Conservation (phyloP, 1,284 basidiomycete species). For the Neolentinus lepideus region DNA sequence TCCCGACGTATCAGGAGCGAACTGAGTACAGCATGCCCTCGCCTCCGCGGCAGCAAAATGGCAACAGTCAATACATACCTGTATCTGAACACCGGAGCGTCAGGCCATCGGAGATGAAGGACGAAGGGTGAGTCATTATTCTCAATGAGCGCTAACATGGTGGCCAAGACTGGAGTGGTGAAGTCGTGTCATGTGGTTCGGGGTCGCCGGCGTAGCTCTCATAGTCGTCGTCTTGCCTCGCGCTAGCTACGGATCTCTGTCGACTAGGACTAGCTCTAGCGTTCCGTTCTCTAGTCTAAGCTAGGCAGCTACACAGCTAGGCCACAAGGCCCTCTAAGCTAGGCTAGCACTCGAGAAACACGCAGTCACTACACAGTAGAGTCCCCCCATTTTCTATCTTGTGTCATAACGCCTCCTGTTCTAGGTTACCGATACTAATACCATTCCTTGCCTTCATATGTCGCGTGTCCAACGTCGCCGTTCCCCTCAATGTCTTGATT, state of each 20-base stretch:
- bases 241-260: background rate
- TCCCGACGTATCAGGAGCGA: slow-evolving; percentile 69
- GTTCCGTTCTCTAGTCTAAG: slow-evolving; percentile 1
- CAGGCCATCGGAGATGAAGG: slow-evolving; percentile 93
- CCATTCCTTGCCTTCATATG: slow-evolving; percentile 33
- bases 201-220: slow-evolving; percentile 19
- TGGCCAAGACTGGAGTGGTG: slow-evolving; percentile 12
- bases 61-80: slow-evolving; percentile 33
- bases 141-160: slow-evolving; percentile 7
- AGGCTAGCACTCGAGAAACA: slow-evolving; percentile 31
- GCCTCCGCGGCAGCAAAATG: slow-evolving; percentile 22
- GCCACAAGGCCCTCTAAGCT: slow-evolving; percentile 35
- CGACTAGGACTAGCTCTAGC: slow-evolving; percentile 2
- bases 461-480: slow-evolving; percentile 8
- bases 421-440: slow-evolving; percentile 78
- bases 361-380: slow-evolving; percentile 50
- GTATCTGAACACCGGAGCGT: slow-evolving; percentile 55
- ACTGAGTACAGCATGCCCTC: slow-evolving; percentile 40
- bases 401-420: slow-evolving; percentile 58
- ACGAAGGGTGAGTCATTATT: slow-evolving; percentile 86
- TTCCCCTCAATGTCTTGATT: slow-evolving; percentile 14
- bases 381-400: slow-evolving; percentile 44
- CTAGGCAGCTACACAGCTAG: background rate
- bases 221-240: background rate
- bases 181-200: slow-evolving; percentile 7